A percentile compares a stretch with the other conserved stretches of the same genome.
Conservation (phyloP, 129 eudicot species). For the Centella asiatica region DNA sequence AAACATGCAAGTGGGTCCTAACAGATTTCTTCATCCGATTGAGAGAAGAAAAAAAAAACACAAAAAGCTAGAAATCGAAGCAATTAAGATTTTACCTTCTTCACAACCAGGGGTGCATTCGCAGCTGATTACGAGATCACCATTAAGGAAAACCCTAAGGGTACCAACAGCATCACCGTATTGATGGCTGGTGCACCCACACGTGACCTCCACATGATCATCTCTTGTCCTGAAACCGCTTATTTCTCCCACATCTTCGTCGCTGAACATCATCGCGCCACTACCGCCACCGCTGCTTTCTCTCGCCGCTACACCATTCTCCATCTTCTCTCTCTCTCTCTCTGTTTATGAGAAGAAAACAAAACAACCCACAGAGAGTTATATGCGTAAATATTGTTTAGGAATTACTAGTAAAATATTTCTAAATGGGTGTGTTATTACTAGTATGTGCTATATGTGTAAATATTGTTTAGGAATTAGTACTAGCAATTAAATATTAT, state of each 20-base stretch:
- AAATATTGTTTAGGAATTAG: no score
- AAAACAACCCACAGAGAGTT: background rate
- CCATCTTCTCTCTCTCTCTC: slow-evolving; percentile 4
- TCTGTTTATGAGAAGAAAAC: background rate
- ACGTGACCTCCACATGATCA: slow-evolving; percentile 63
- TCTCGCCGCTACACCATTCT: background rate
- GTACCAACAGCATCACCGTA: slow-evolving; percentile 75
- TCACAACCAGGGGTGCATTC: slow-evolving; percentile 73
- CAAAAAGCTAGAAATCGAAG: background rate
- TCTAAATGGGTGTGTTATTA: no score
- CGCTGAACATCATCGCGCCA: slow-evolving; percentile 41
- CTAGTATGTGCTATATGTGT: no score
- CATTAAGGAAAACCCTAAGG: slow-evolving; percentile 64
- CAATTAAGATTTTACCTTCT: slow-evolving; percentile 41
- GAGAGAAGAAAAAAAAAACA: no score
- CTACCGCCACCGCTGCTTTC: slow-evolving; percentile 22
- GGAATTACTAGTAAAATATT: no score
- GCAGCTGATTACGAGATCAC: slow-evolving; percentile 59
- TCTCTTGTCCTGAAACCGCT: slow-evolving; percentile 42
- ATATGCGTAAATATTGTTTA: no score
- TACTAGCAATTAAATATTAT: background rate
- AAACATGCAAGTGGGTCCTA: slow-evolving; percentile 20
- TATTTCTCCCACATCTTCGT: slow-evolving; percentile 54
- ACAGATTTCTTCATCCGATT: no score
- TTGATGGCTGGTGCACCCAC: slow-evolving; percentile 71